Evolutionary conservation across 148 eudicot genomes (phyloP), one percentile per base, ranked within the genome.

Genomic region (Gaultheria prostrata): DNA sequence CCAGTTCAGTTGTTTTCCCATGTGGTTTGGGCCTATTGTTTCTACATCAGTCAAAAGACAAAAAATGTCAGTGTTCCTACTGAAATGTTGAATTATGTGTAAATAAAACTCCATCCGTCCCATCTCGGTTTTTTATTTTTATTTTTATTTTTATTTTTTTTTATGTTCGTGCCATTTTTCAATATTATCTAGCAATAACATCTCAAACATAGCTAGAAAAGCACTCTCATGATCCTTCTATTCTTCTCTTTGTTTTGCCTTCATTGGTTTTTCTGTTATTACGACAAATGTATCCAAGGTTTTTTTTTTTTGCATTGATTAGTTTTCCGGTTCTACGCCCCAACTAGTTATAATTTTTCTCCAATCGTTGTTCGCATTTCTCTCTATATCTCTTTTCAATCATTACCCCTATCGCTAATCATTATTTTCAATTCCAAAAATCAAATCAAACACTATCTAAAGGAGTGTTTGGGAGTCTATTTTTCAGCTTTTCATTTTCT

Each of bases 11-110:
- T 71, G 65, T 79, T 39, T 49, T 39, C 46, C 83, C 77, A 49
- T 81, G 83, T 81, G 77, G 80, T 30, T 33, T 54, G 80, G 45
- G 80, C 67, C 80, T 54, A 78, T 20, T 18, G 67, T 78, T 78
- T 30, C 6, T 65, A 12, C 39, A 77, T 50, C 48, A 48, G 1
- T 10, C 8, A 8, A 8, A 73, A 1, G 13, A 21, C 12, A 45
- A 18, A 45, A 74, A 8, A 13, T 24, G 15, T 11, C 13, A 67
- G 15, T 63, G 70, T 8, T n/a, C 70, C 70, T 24, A 8, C 24
- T 0, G 70, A 63, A 63, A 63, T 63, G 30, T 61, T 61, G 1
- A 63, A 63, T 14, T 9, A 8, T 24, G 13, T 63, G 70, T 24
- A 10, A 48, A 48, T 48, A 48, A 10, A 8, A 48, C 50, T 48